Evolutionary conservation across 768 basidiomycete genomes (phyloP), one percentile per base, ranked within the genome.

Genomic region (Myochromella boudieri): DNA sequence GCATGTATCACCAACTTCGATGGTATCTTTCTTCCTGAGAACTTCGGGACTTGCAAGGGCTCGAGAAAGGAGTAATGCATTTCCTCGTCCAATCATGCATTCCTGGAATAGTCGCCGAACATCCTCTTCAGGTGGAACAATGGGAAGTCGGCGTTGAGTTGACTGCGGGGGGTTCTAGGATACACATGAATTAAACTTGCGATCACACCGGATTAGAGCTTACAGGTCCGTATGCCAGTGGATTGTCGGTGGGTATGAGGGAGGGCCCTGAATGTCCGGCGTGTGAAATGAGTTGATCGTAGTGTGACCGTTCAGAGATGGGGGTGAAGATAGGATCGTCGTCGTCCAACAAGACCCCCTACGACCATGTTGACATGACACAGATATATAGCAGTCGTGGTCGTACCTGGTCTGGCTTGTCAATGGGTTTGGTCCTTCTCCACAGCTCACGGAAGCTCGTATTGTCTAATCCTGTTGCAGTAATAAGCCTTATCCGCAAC

Each of bases 21-120:
- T 86, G 37, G 93, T 72, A 6, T 77, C 75, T 61, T 77, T 77
- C 55, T 68, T 75, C 59, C 71, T 76, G 40, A 93, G 62, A 42
- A 89, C 83, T 43, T 87, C 85, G 0, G 88, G 87, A 52, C 76
- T 81, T 4, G 76, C 74, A 43, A 95, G 68, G 1, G 89, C 79
- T 58, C 93, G 82, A 12, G 78, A 76, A 11, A 95, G 71, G 7
- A 95, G 57, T 33, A 72, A 68, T 0, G 93, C 91, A 56, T 92
- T 91, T n/a, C 87, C 87, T 45, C 78, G 77, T 2, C 85, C 92
- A 29, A 92, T 81, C 50, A 81, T 84, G 65, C 91, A 92, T 62
- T 97, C 94, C 54, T 91, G 82, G 56, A 90, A 82, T 37, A 97
- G 65, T 12, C 88, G 75, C 10, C 85, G 75, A 40, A 93, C 88